These are phyloP conservation scores for Ajuga chamaepitys DNA, from an alignment of 257 asterid species.

Conservation along the genomic window DNA sequence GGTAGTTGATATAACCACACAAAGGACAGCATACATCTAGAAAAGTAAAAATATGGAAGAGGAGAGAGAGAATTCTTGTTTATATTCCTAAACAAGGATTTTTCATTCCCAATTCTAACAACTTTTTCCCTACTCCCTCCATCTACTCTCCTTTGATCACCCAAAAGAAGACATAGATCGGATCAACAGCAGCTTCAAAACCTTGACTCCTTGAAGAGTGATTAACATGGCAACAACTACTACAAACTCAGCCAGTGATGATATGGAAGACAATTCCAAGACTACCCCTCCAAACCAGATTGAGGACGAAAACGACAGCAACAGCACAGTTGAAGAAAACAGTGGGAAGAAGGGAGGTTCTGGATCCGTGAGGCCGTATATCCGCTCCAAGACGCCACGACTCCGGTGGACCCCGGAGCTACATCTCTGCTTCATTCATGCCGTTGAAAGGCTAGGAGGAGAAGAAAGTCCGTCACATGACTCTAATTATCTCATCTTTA, in stretches of 20 bases:
- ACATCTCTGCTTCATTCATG: constrained; percentile 77
- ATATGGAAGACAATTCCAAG: constrained; percentile 39
- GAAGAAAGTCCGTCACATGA: constrained; percentile 65
- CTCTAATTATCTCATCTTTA: neutral
- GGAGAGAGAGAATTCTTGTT: constrained; percentile 43
- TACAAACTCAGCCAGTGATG: constrained; percentile 9
- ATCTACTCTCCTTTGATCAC: constrained; percentile 29
- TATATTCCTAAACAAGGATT: constrained; percentile 41
- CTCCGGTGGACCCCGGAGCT: constrained; percentile 93
- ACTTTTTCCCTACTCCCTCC: constrained; percentile 51
- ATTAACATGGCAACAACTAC: constrained; percentile 19
- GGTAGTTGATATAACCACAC: constrained; percentile 18
- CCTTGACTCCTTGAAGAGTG: neutral
- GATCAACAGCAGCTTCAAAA: constrained; percentile 5
- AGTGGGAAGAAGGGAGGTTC: constrained; percentile 39
- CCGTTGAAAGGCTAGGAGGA: constrained; percentile 83
- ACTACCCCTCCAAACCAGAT: constrained; percentile 19
- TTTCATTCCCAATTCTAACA: constrained; percentile 82
- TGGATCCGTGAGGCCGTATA: constrained; percentile 76
- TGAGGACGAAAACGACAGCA: constrained; percentile 16
- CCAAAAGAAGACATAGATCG: neutral
- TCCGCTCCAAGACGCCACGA: constrained; percentile 77
- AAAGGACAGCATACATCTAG: constrained; percentile 14
- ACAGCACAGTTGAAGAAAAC: constrained; percentile 81
- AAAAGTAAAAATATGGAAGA: constrained; percentile 19